Percentiles rank a stretch among this genome's conserved stretches.
Conservation (phyloP, 1,284 basidiomycete genomes). For the Flammula alnicola region DNA sequence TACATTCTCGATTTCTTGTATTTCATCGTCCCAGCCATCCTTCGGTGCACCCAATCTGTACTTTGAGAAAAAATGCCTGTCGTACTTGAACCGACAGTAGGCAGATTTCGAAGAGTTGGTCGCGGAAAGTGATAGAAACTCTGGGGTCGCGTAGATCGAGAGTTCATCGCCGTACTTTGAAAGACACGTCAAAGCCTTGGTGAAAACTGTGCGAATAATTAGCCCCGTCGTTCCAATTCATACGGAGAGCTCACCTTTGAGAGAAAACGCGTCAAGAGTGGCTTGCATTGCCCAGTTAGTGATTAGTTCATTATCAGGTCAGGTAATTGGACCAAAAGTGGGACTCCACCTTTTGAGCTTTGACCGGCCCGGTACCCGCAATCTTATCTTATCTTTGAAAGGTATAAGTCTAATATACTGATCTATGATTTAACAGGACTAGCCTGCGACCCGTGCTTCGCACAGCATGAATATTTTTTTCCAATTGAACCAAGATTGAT, state of each 20-base stretch:
- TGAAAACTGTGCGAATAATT: conserved; percentile 55
- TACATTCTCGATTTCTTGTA: conserved; percentile 40
- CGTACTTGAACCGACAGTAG: conserved; percentile 78
- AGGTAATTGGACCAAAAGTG: background rate
- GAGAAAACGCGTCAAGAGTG: conserved; percentile 44
- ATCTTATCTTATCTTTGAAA: too few relatives aligned
- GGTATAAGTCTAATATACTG: too few relatives aligned
- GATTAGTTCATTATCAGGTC: background rate
- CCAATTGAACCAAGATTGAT: too few relatives aligned
- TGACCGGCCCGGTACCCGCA: too few relatives aligned
- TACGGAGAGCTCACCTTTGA: conserved; percentile 41
- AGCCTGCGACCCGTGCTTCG: too few relatives aligned
- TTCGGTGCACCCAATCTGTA: conserved; percentile 51
- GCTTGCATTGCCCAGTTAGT: too few relatives aligned
- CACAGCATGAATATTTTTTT: too few relatives aligned
- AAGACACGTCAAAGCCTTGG: conserved; percentile 71
- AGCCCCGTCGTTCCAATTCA: background rate
- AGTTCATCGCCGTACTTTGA: conserved; percentile 82
- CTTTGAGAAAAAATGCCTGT: conserved; percentile 68
- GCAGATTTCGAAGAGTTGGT: conserved; percentile 81
- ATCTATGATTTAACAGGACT: too few relatives aligned
- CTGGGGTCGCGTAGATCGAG: conserved; percentile 63
- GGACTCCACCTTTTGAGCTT: too few relatives aligned
- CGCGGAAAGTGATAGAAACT: conserved; percentile 65
- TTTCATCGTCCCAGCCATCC: conserved; percentile 28